These are phyloP conservation scores for Populus nigra DNA, from an alignment of 345 rosid genomes.

Conservation along the genomic window DNA sequence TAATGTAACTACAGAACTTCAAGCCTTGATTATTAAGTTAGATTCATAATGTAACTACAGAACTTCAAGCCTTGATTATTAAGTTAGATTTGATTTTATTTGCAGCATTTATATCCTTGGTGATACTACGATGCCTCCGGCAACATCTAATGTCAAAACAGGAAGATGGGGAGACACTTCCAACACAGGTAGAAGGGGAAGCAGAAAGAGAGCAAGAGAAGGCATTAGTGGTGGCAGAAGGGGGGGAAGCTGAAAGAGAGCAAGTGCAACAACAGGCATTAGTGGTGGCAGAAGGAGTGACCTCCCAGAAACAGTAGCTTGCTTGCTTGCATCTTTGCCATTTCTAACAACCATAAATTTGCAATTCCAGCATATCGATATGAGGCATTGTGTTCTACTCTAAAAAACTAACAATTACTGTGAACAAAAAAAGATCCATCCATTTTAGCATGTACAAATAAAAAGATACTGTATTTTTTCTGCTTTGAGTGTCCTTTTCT, in stretches of 20 bases:
- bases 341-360: background rate
- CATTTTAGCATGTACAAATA: background rate
- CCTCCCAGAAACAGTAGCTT: conserved; percentile 1
- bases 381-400: background rate
- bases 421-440: background rate
- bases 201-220: conserved; percentile 25
- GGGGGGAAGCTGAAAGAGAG: conserved; percentile 26
- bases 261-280: conserved; percentile 7
- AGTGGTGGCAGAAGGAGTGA: background rate
- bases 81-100: background rate
- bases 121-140: conserved; percentile 58
- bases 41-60: no score
- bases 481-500: background rate
- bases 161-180: conserved; percentile 29
- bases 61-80: background rate
- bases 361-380: background rate
- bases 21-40: background rate
- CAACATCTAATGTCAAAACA: conserved; percentile 40
- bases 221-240: conserved; percentile 48
- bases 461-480: background rate
- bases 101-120: conserved; percentile 79
- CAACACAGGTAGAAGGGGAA: conserved; percentile 32
- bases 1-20: no score
- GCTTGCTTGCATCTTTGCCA: background rate
- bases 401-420: background rate